phyloP scores from a whole-genome alignment of 2,329 filamentous ascomycete species.

The Dryadomyces sulphureus region DNA sequence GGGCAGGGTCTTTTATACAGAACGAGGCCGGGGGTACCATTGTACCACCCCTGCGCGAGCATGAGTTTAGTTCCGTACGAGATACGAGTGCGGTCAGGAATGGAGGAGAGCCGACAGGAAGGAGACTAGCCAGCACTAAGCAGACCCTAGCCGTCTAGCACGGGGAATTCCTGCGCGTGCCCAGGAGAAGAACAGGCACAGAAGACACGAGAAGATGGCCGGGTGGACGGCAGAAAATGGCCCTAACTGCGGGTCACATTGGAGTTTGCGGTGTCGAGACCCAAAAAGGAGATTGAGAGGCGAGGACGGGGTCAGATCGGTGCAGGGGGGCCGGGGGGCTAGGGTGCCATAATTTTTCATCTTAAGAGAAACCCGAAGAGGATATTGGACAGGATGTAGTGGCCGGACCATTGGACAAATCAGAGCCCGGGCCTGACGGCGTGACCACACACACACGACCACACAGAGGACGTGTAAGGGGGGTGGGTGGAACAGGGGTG shows the following conservation, averaged over 20 bases:
- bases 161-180: no score
- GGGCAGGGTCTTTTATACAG: conserved; percentile 13
- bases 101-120: no score
- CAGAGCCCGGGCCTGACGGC: neutral
- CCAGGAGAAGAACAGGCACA: neutral
- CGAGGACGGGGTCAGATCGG: conserved; percentile 9
- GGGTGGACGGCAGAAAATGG: neutral
- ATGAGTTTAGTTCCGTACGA: no score
- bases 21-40: conserved; percentile 3
- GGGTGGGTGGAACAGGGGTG: neutral
- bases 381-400: neutral
- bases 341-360: neutral
- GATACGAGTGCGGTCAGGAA: no score
- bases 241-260: neutral
- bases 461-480: neutral
- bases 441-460: no score
- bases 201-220: neutral
- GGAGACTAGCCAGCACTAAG: no score
- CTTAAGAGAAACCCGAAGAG: neutral
- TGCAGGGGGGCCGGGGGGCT: neutral
- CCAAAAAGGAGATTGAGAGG: conserved; percentile 10
- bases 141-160: no score
- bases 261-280: neutral
- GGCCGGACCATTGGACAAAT: neutral
- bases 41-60: no score